phyloP scores from a whole-genome alignment of 2,329 filamentous ascomycete species.

The Leptographium wingfieldii region DNA sequence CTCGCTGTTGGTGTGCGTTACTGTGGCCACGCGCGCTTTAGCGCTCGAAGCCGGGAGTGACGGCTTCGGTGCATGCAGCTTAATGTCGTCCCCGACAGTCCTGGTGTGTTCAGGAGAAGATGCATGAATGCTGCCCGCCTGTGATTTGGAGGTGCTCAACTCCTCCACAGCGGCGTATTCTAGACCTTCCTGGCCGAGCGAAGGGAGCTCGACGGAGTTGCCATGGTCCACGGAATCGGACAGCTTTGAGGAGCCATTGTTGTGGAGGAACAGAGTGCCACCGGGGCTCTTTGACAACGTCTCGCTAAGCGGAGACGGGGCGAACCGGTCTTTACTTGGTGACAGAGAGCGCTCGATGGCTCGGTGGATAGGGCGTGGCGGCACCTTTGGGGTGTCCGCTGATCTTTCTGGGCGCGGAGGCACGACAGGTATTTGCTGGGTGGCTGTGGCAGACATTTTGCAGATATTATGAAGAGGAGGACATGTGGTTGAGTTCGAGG shows the following conservation, averaged over 20 bases:
- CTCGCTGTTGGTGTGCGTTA: slow-evolving; percentile 85
- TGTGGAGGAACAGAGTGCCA: slow-evolving; percentile 21
- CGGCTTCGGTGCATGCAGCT: slow-evolving; percentile 80
- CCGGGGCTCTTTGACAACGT: slow-evolving; percentile 33
- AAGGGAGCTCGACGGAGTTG: slow-evolving; percentile 69
- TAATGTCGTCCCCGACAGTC: slow-evolving; percentile 66
- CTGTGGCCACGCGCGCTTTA: slow-evolving; percentile 67
- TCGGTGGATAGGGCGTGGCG: slow-evolving; percentile 59
- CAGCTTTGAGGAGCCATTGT: slow-evolving; percentile 14
- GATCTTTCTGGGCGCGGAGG: slow-evolving; percentile 43
- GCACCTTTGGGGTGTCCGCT: slow-evolving; percentile 55
- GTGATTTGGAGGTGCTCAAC: slow-evolving; percentile 18
- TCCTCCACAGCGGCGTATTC: slow-evolving; percentile 64
- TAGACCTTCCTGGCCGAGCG: slow-evolving; percentile 76
- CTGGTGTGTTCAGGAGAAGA: slow-evolving; percentile 60
- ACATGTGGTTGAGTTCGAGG: not conserved
- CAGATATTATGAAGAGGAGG: not conserved
- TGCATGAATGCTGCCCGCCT: slow-evolving; percentile 23
- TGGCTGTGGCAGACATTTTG: slow-evolving; percentile 35
- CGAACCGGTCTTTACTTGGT: slow-evolving; percentile 65
- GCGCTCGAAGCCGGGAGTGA: slow-evolving; percentile 71
- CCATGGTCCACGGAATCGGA: slow-evolving; percentile 43
- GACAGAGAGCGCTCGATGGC: slow-evolving; percentile 66
- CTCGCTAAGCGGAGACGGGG: slow-evolving; percentile 77
- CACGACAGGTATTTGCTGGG: slow-evolving; percentile 39